A percentile compares a stretch with the other conserved stretches of the same genome.
These are phyloP conservation scores for Globisporangium okanoganense DNA, from an alignment of 352 stramenopile genomes.

Conservation along the genomic window DNA sequence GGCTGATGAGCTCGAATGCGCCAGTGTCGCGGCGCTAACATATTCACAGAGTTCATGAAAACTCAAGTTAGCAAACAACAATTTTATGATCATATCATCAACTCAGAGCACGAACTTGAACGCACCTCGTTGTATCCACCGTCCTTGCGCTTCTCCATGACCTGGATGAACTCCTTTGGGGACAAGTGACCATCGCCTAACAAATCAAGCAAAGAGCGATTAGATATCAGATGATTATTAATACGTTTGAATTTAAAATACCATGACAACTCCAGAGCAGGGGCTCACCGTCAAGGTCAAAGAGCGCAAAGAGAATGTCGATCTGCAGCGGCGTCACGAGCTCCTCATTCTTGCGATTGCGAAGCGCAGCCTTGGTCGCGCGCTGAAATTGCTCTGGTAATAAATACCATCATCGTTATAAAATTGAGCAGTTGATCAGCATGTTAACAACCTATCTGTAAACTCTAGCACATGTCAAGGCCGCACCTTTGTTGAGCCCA, in stretches of 20 bases:
- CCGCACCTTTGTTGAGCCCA: constrained; percentile 74
- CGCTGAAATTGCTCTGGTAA: constrained; percentile 74
- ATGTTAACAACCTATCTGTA: background rate
- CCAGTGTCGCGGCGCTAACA: constrained; percentile 71
- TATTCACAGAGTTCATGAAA: constrained; percentile 1
- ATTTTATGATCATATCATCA: background rate
- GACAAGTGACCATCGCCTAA: constrained; percentile 74
- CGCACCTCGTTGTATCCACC: constrained; percentile 76
- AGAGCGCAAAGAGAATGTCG: constrained; percentile 83
- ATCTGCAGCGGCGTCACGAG: constrained; percentile 76
- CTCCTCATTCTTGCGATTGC: constrained; percentile 50
- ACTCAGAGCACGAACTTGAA: background rate
- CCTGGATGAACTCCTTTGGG: constrained; percentile 78
- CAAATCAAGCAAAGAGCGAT: background rate
- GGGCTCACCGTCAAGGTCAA: constrained; percentile 65
- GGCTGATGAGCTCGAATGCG: constrained; percentile 58
- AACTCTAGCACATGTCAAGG: background rate
- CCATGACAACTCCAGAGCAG: background rate
- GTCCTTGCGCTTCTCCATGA: constrained; percentile 86
- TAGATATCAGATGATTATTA: background rate
- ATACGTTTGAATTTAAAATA: background rate
- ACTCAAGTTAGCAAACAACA: background rate
- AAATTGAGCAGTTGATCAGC: background rate
- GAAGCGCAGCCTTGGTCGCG: constrained; percentile 59
- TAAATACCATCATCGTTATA: background rate